These are phyloP conservation scores for Trametes cingulata DNA, from an alignment of 768 basidiomycete genomes.

Conservation along the genomic window DNA sequence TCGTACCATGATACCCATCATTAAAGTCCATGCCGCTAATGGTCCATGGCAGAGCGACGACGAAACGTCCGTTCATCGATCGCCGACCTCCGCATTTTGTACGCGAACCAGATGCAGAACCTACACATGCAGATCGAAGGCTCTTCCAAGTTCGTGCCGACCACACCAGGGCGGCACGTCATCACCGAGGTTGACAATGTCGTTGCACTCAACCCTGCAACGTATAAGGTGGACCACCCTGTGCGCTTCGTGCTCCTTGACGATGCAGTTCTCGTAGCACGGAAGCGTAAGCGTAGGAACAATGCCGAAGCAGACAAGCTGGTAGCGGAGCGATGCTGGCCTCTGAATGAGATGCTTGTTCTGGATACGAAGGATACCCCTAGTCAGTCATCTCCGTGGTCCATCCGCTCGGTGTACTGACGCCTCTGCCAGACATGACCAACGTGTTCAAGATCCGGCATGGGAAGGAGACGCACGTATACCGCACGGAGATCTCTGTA, in stretches of 20 bases:
- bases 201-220: conserved; percentile 86
- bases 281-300: conserved; percentile 64
- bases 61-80: conserved; percentile 83
- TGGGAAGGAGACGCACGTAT: conserved; percentile 93
- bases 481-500: conserved; percentile 74
- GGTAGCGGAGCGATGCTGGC: conserved; percentile 93
- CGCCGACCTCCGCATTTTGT: conserved; percentile 92
- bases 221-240: conserved; percentile 86
- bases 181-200: conserved; percentile 84
- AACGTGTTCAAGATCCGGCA: conserved; percentile 96
- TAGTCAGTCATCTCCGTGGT: conserved; percentile 48
- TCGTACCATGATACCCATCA: conserved; percentile 6
- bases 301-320: conserved; percentile 68
- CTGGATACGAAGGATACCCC: conserved; percentile 95
- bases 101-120: conserved; percentile 91
- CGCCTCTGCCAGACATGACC: conserved; percentile 58
- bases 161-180: conserved; percentile 88
- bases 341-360: conserved; percentile 90
- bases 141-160: conserved; percentile 91
- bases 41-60: conserved; percentile 43
- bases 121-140: conserved; percentile 91
- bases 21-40: conserved; percentile 30
- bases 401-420: background rate
- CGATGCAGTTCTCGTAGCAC: conserved; percentile 87
- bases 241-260: conserved; percentile 91